Percentiles rank a stretch among this genome's conserved stretches.
Evolutionary conservation across 768 basidiomycete genomes (phyloP).

Genomic region (Boletus tomentosulus): DNA sequence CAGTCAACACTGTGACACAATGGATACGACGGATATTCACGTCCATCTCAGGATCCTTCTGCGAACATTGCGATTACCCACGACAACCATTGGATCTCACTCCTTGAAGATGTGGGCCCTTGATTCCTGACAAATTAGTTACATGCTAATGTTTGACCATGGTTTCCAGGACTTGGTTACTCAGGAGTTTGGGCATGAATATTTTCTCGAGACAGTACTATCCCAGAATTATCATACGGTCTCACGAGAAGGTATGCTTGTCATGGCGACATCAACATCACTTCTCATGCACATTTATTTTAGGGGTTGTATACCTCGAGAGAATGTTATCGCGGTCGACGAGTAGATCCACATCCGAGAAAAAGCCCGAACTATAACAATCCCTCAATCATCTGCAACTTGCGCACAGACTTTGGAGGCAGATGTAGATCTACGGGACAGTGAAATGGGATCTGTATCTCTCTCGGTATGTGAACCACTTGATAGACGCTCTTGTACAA

Average conservation of each 20-base stretch:
- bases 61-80: conserved; percentile 1
- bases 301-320: conserved; percentile 4
- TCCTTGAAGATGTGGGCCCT: background rate
- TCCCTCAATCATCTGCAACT: too few species aligned
- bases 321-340: background rate
- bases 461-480: too few species aligned
- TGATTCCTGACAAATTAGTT: too few species aligned
- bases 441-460: too few species aligned
- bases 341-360: too few species aligned
- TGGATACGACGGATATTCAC: background rate
- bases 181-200: background rate
- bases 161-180: background rate
- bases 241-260: background rate
- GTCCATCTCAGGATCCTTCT: background rate
- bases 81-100: background rate
- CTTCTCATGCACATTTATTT: background rate
- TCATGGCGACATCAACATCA: background rate
- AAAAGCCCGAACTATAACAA: too few species aligned
- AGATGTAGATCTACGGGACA: too few species aligned
- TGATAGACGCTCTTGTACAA: too few species aligned
- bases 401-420: too few species aligned
- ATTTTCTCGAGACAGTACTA: background rate
- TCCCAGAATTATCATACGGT: background rate
- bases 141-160: background rate
- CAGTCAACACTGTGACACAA: background rate